These are phyloP conservation scores for Lichtheimia ornata DNA, from an alignment of 371 early-diverging fungal species.

Conservation along the genomic window DNA sequence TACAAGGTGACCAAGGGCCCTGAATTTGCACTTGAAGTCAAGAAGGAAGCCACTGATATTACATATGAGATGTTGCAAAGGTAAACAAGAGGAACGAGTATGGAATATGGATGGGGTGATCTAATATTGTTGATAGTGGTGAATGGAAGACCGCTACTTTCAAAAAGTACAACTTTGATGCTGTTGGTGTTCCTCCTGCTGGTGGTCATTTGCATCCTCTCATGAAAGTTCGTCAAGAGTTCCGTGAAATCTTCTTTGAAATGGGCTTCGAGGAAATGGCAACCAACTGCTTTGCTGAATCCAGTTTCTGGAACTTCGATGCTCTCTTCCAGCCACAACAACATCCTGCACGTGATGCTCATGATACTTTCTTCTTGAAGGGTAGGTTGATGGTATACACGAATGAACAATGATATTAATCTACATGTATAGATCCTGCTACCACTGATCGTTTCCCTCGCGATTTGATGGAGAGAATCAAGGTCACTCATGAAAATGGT, in stretches of 20 bases:
- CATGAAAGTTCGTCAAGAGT: constrained; percentile 99
- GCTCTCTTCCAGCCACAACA: constrained; percentile 99
- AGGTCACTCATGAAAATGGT: constrained; percentile 92
- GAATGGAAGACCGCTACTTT: constrained; percentile 91
- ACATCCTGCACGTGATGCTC: constrained; percentile 99
- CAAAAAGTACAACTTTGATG: constrained; percentile 99
- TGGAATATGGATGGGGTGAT: constrained; percentile 17
- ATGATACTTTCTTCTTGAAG: constrained; percentile 99
- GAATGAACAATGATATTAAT: not conserved
- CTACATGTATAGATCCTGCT: constrained; percentile 67
- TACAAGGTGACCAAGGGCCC: constrained; percentile 91
- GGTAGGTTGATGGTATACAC: constrained; percentile 21
- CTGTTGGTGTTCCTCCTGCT: constrained; percentile 81
- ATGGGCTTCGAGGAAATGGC: constrained; percentile 99
- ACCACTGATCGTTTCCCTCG: constrained; percentile 77
- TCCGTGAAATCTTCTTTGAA: constrained; percentile 99
- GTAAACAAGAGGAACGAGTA: constrained; percentile 27
- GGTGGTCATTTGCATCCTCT: constrained; percentile 98
- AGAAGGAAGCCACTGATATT: constrained; percentile 94
- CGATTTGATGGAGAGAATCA: constrained; percentile 92
- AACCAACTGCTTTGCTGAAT: constrained; percentile 97
- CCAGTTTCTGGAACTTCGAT: constrained; percentile 99
- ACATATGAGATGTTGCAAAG: constrained; percentile 93
- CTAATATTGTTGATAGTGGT: constrained; percentile 59
- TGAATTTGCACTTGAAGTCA: constrained; percentile 81